A percentile compares a stretch with the other conserved stretches of the same genome.
These are phyloP conservation scores for Geranium rotundifolium DNA, from an alignment of 345 rosid species.

Conservation along the genomic window DNA sequence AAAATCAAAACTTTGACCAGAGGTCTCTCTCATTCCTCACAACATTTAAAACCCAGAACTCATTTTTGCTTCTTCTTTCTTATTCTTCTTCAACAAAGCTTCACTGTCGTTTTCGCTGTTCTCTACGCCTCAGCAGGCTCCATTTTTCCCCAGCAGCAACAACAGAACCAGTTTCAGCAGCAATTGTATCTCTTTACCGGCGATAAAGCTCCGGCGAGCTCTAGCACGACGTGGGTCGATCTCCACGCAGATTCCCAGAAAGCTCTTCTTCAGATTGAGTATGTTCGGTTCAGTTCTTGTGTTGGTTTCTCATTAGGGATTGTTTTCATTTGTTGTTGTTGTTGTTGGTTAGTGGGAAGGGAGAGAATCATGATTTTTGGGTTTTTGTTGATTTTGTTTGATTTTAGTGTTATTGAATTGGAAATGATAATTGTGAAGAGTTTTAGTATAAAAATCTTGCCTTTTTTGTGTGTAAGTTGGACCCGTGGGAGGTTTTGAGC, in stretches of 20 bases:
- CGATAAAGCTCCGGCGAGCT: constrained; percentile 82
- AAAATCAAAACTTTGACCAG: no score
- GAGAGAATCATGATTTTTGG: neutral
- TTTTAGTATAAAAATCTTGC: neutral
- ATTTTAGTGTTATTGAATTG: neutral
- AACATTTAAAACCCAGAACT: no score
- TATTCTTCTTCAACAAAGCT: no score
- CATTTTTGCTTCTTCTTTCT: no score
- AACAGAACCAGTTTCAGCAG: constrained; percentile 40
- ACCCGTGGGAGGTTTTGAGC: no score
- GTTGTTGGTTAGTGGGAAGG: neutral
- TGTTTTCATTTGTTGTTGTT: neutral
- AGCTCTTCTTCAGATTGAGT: constrained; percentile 77
- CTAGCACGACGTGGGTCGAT: constrained; percentile 88
- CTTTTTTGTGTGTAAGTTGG: no score
- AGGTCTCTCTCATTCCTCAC: no score
- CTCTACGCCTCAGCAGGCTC: constrained; percentile 16
- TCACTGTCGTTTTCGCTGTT: constrained; percentile 19
- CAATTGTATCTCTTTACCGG: constrained; percentile 66
- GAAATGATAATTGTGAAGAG: no score
- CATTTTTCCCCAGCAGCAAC: constrained; percentile 19
- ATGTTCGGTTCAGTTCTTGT: constrained; percentile 11
- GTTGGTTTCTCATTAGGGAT: neutral
- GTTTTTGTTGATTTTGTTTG: neutral
- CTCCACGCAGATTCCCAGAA: constrained; percentile 93